Conservation (phyloP, 257 asterid species). For the Nicotiana obtusifolia region DNA sequence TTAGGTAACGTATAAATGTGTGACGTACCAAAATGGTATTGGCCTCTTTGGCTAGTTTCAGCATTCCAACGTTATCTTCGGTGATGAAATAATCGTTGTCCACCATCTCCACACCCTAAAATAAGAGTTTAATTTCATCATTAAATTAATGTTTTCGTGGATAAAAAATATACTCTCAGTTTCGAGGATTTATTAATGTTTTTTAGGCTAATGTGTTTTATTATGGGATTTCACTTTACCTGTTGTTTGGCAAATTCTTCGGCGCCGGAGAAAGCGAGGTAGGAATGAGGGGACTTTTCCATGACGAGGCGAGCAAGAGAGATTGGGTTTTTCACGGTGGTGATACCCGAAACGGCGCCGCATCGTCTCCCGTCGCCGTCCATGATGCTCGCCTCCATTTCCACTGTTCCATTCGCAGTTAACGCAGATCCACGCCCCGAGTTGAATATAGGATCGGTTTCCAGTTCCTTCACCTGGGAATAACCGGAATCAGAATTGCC, state of each 20-base stretch:
- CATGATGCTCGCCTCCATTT: conserved; percentile 99
- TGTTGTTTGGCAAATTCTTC: conserved; percentile 86
- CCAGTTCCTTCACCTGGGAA: conserved; percentile 76
- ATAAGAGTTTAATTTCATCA: background rate
- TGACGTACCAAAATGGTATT: conserved; percentile 60
- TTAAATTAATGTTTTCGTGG: background rate
- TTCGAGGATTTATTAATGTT: background rate
- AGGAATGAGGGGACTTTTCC: conserved; percentile 97
- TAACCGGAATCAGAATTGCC: background rate
- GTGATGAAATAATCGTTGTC: conserved; percentile 83
- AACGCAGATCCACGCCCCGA: conserved; percentile 99
- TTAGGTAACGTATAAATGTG: background rate
- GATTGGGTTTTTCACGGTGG: conserved; percentile 79
- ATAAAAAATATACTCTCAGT: background rate
- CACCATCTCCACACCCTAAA: conserved; percentile 75
- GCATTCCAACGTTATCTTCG: conserved; percentile 84
- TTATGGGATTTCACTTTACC: conserved; percentile 16
- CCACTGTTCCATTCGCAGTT: conserved; percentile 83
- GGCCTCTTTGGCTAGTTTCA: conserved; percentile 91
- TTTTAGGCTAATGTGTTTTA: background rate
- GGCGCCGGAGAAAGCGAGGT: conserved; percentile 86
- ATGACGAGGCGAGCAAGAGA: conserved; percentile 96
- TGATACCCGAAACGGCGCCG: conserved; percentile 95
- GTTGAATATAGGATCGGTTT: conserved; percentile 79
- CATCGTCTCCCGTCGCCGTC: conserved; percentile 85